These are phyloP conservation scores for Coniophora puteana DNA, from an alignment of 1,284 basidiomycete species.

Conservation along the genomic window DNA sequence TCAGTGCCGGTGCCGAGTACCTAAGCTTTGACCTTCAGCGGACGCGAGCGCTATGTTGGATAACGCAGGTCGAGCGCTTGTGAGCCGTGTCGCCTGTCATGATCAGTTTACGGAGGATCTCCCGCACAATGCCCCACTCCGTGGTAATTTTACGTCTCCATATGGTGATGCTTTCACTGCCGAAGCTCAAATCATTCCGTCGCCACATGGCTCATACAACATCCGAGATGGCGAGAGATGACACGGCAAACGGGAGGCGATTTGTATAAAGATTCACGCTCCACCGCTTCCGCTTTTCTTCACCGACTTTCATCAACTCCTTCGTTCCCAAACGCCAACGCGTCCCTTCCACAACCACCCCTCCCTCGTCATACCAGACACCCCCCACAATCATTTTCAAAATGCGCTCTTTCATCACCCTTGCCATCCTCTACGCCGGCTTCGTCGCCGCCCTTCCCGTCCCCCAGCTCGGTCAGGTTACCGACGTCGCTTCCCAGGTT, in stretches of 20 bases:
- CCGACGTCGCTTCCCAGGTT: no score
- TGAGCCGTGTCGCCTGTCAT: no score
- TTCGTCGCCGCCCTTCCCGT: constrained; percentile 34
- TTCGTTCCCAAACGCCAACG: constrained; percentile 1
- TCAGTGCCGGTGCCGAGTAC: no score
- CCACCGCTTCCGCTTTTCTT: background rate
- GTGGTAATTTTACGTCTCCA: no score
- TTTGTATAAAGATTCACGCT: background rate
- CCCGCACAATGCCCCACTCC: no score
- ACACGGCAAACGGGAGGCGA: background rate
- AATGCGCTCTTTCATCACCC: constrained; percentile 44
- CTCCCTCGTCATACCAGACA: constrained; percentile 16
- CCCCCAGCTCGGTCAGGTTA: no score
- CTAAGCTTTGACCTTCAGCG: no score
- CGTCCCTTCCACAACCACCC: background rate
- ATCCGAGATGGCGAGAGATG: background rate
- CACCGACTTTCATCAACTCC: constrained; percentile 14
- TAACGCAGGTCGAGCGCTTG: no score
- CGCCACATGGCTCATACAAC: background rate
- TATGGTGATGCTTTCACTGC: no score
- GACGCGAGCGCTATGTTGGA: no score
- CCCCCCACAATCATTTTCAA: constrained; percentile 37
- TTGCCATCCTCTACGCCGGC: constrained; percentile 34
- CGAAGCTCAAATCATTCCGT: constrained; percentile 14
- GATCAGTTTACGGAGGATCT: no score